phyloP scores from a whole-genome alignment of 1,139 yeast species.

The Candida labiduridarum region DNA sequence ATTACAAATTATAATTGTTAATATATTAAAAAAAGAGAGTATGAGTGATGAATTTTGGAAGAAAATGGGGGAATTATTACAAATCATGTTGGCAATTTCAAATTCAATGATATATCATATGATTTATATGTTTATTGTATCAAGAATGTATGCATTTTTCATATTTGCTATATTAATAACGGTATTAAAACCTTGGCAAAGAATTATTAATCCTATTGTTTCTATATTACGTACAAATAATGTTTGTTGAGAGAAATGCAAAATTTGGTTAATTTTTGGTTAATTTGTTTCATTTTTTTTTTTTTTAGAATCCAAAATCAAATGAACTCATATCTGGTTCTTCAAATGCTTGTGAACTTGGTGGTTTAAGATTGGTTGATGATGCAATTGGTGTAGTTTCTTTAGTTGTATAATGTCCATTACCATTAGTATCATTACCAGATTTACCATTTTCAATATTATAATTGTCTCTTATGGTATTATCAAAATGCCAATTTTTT shows the following conservation, averaged over 20 bases:
- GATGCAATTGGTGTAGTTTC: neutral
- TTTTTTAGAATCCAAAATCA: constrained; percentile 52
- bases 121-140: constrained; percentile 20
- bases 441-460: neutral
- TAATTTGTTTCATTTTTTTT: no score
- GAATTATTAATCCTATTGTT: constrained; percentile 13
- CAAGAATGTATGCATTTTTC: constrained; percentile 23
- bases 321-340: constrained; percentile 86
- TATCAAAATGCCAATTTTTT: constrained; percentile 64
- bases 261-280: no score
- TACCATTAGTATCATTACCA: neutral
- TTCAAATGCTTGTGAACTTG: constrained; percentile 56
- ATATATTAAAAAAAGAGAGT: neutral
- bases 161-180: constrained; percentile 18
- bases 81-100: constrained; percentile 20
- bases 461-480: neutral
- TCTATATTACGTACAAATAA: constrained; percentile 13
- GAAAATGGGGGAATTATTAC: constrained; percentile 15
- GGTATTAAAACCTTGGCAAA: constrained; percentile 17
- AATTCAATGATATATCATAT: constrained; percentile 21
- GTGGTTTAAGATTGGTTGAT: constrained; percentile 32
- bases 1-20: neutral
- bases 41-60: constrained; percentile 3
- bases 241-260: constrained; percentile 8
- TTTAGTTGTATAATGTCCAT: neutral